Conservation (phyloP, 176 grass and related monocot species). For the Chrysopogon serrulatus region DNA sequence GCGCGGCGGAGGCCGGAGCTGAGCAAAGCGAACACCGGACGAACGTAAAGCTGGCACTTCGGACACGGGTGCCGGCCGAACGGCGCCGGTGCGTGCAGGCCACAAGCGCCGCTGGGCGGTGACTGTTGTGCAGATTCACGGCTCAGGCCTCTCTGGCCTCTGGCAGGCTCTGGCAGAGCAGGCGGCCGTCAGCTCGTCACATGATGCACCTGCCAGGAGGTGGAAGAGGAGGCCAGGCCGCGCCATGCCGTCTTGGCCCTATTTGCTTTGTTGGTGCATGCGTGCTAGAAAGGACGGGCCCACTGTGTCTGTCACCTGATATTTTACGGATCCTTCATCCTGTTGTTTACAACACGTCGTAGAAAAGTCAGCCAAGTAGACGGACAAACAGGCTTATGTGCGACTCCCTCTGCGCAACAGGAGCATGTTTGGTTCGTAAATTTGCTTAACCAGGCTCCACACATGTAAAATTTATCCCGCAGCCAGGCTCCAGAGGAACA, state of each 20-base stretch:
- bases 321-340: background rate
- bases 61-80: background rate
- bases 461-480: too few relatives aligned
- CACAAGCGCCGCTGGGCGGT: background rate
- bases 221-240: background rate
- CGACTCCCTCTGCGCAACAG: too few relatives aligned
- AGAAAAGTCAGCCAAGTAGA: too few relatives aligned
- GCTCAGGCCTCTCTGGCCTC: background rate
- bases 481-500: too few relatives aligned
- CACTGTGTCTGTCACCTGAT: background rate
- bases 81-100: background rate
- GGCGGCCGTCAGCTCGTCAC: conserved; percentile 20
- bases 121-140: conserved; percentile 3
- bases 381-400: background rate
- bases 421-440: too few relatives aligned
- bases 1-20: background rate
- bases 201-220: conserved; percentile 18
- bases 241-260: conserved; percentile 7
- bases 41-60: background rate
- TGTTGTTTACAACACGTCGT: too few relatives aligned
- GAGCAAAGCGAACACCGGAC: background rate
- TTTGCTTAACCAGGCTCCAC: too few relatives aligned
- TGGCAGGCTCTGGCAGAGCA: background rate
- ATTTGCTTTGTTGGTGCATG: background rate
- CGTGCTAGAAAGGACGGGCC: background rate